A percentile compares a stretch with the other conserved stretches of the same genome.
Evolutionary conservation across 1,139 yeast species (phyloP).

Genomic region (Suhomyces kunorum): DNA sequence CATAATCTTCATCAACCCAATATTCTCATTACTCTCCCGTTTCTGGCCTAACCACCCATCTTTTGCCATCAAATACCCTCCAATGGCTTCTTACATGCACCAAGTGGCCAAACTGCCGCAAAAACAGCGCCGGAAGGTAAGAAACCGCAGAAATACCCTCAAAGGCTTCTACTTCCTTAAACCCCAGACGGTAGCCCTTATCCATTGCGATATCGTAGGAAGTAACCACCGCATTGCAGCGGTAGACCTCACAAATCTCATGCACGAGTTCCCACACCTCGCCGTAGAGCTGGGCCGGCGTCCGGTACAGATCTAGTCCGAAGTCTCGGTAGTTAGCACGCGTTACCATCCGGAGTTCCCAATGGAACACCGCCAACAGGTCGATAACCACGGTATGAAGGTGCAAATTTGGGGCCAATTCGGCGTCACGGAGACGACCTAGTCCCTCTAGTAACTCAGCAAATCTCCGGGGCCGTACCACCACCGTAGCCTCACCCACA

Average conservation of each 20-base stretch:
- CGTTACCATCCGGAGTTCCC: constrained; percentile 30
- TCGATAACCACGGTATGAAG: constrained; percentile 28
- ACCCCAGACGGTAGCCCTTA: constrained; percentile 27
- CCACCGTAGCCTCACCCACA: no score
- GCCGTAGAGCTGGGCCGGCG: constrained; percentile 19
- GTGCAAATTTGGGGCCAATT: constrained; percentile 6
- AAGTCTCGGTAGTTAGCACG: constrained; percentile 14
- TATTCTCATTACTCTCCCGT: background rate
- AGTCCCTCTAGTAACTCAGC: constrained; percentile 4
- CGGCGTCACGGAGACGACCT: constrained; percentile 2
- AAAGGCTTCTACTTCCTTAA: constrained; percentile 7
- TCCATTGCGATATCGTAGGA: constrained; percentile 38
- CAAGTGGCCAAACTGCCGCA: constrained; percentile 19
- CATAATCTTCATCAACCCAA: no score
- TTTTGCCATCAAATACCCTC: background rate
- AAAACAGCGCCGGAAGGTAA: constrained; percentile 15
- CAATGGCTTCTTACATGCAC: constrained; percentile 16
- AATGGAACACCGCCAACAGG: constrained; percentile 34
- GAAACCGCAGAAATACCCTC: constrained; percentile 3
- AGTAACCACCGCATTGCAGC: constrained; percentile 35
- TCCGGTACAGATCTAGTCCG: constrained; percentile 16
- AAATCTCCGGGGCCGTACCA: background rate
- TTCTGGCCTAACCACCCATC: background rate
- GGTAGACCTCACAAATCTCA: constrained; percentile 15
- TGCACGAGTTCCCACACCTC: constrained; percentile 19